Base-by-base conservation (phyloP, 2,329 filamentous ascomycete species). In the Periconia macrospinosa region DNA sequence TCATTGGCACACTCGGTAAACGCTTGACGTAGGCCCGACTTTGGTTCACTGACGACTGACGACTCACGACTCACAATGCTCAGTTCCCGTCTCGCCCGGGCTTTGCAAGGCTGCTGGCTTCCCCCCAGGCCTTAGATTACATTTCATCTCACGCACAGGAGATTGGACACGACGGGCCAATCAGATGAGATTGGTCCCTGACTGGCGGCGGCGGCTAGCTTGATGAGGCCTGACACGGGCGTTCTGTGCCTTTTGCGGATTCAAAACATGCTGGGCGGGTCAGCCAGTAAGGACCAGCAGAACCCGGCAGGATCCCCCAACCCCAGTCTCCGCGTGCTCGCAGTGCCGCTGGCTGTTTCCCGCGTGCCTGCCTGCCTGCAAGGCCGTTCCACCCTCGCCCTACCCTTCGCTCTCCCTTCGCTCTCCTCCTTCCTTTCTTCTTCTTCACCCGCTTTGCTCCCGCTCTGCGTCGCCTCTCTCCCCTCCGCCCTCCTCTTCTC, bases 101-200 rank as follows among this genome's bases (percentile, higher is more conserved):
- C 23, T 27, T 27, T 27, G 23, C 23, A 27, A 27, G 23, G 23
- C 23, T 27, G 23, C 23, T 27, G 23, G n/a, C n/a, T n/a, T n/a
- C n/a, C n/a, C n/a, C n/a, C n/a, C n/a, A n/a, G 23, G 23, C 5
- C 5, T 5, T 3, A 27, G 3, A 27, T 27, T 27, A 27, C 23
- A 27, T 27, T 27, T 27, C 23, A 27, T 27, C 3, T 27, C 23
- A 27, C 23, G 23, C 23, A 27, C 23, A 27, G 23, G 23, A 27
- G 23, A 27, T 27, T 27, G 23, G 23, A 27, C 23, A 27, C 3
- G 23, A 27, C 5, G 23, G 50, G 49, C 67, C 65, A 70, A 69
- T 70, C 52, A 63, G 20, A 33, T 19, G n/a, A 3, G 6, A n/a
- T 19, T 13, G 11, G 69, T 69, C 59, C 69, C 69, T 72, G 68